Evolutionary conservation across 257 asterid species (phyloP).

Genomic region (Ajuga chamaepitys): DNA sequence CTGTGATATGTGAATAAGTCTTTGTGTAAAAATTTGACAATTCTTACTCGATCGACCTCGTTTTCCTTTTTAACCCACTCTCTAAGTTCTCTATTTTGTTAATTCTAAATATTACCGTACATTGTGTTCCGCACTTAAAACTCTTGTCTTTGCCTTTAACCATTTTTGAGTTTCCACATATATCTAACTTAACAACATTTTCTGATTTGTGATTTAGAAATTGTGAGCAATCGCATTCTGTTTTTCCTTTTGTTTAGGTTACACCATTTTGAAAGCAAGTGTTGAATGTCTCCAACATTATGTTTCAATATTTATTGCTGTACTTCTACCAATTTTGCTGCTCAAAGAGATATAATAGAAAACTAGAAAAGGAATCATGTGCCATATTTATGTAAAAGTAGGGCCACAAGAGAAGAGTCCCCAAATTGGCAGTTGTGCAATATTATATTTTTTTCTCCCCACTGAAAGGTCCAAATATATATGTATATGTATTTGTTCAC

Average conservation of each 20-base stretch:
- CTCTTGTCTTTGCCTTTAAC: too few relatives aligned
- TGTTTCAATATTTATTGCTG: constrained; percentile 22
- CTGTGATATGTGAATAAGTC: too few relatives aligned
- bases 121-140: too few relatives aligned
- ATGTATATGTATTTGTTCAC: neutral
- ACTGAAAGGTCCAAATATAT: neutral
- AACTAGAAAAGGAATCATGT: constrained; percentile 18
- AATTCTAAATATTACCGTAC: too few relatives aligned
- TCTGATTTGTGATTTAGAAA: too few relatives aligned
- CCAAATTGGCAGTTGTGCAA: constrained; percentile 14
- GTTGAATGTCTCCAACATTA: constrained; percentile 10
- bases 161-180: too few relatives aligned
- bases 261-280: neutral
- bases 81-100: too few relatives aligned
- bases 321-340: neutral
- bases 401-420: constrained; percentile 18
- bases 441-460: neutral
- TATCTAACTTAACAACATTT: too few relatives aligned
- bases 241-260: neutral
- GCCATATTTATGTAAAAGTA: constrained; percentile 21
- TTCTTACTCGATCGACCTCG: too few relatives aligned
- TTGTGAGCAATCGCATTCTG: neutral
- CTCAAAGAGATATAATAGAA: neutral
- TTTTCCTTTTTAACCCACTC: too few relatives aligned
- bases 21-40: too few relatives aligned